Evolutionary conservation across 345 rosid species (phyloP).

Genomic region (Dovyalis caffra): DNA sequence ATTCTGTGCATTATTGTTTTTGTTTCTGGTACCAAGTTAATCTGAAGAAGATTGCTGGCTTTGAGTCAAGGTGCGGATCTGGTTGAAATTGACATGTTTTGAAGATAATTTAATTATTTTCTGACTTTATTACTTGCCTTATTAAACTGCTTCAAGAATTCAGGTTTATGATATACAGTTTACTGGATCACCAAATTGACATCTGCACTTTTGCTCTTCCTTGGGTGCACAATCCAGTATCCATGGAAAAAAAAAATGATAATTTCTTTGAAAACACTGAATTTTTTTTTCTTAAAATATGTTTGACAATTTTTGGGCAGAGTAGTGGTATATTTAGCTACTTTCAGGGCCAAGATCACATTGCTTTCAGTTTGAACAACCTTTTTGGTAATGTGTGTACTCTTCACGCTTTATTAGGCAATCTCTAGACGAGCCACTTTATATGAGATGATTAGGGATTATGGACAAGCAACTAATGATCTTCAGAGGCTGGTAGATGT

Average conservation of each 20-base stretch:
- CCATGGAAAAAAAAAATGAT: not conserved
- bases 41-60: not conserved
- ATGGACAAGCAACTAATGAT: conserved; percentile 79
- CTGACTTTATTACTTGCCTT: not conserved
- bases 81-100: not conserved
- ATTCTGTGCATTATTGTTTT: not conserved
- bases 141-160: not conserved
- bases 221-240: not conserved
- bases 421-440: conserved; percentile 84
- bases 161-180: not conserved
- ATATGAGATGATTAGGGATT: conserved; percentile 86
- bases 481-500: conserved; percentile 58
- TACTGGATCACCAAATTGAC: not conserved
- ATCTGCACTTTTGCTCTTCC: not conserved
- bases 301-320: not conserved
- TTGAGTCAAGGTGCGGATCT: not conserved
- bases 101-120: not conserved
- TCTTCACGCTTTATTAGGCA: conserved; percentile 47
- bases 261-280: not conserved
- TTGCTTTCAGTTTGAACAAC: not conserved
- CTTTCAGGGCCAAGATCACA: too few relatives aligned
- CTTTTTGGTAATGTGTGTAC: conserved; percentile 10
- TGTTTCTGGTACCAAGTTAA: not conserved
- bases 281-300: not conserved
- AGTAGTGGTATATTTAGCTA: too few relatives aligned